Evolutionary conservation across 306 rosid species (phyloP), one percentile per base, ranked within the genome.

Genomic region (Dryas octopetala): DNA sequence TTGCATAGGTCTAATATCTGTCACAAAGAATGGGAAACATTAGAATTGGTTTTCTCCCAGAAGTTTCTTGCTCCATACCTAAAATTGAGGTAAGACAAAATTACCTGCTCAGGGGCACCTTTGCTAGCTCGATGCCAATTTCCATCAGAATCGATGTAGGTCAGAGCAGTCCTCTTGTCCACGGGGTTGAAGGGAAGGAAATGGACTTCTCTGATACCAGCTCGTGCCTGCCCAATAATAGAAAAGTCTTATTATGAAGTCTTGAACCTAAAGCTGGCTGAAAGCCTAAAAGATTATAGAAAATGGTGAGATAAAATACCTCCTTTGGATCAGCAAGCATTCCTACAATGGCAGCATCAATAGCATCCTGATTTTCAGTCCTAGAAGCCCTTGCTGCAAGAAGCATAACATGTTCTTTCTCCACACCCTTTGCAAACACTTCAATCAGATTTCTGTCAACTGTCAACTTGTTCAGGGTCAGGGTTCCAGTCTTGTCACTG

Each of bases 71-170:
- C 38, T 13, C 57, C 60, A 45, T 10, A 69, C 43, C 65, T 68
- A 41, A 74, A 70, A 48, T 53, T 70, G 46, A 66, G 79, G n/a
- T 32, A 47, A 76, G 40, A 46, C 38, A 69, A 61, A 9, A n/a
- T 76, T 86, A 96, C 99, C 99, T 96, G 99, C 84, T 96, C 99
- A 66, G 99, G 99, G 76, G 99, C 99, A 74, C 99, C 99, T 89
- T 96, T 96, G 84, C 99, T 92, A 74, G 96, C 74, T 6, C 99
- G 79, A 75, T 92, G 98, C 99, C 99, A 96, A 19, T 10, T 89
- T 70, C 96, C 99, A 83, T 88, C 86, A 12, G 88, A 80, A 78
- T 96, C 99, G 23, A 96, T 90, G 85, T 92, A 96, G 63, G 99
- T 96, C 32, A 96, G 83, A 85, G 99, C 99, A 44, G 99, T 96